These are phyloP conservation scores for Vicia villosa DNA, from an alignment of 306 rosid genomes.

Conservation along the genomic window DNA sequence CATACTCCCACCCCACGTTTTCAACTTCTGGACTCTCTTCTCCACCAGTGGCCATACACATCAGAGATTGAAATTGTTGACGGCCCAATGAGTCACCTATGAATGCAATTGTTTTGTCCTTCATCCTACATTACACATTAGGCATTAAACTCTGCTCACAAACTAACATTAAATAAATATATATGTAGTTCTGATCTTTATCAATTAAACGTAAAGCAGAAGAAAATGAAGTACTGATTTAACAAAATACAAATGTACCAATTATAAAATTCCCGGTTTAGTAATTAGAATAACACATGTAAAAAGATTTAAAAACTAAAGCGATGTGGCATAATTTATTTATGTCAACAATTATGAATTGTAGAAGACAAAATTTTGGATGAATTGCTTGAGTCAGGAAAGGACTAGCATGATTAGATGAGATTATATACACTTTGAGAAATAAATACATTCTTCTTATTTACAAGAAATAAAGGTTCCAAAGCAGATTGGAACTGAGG, in stretches of 20 bases:
- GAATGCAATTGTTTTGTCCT: slow-evolving; percentile 85
- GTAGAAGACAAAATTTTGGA: neutral
- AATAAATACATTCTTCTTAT: neutral
- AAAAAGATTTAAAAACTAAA: slow-evolving; percentile 5
- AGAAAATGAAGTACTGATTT: slow-evolving; percentile 17
- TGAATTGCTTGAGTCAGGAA: neutral
- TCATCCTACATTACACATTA: slow-evolving; percentile 66
- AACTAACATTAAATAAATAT: slow-evolving; percentile 17
- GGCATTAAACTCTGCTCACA: slow-evolving; percentile 41
- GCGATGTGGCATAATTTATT: neutral
- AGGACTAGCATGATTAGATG: neutral
- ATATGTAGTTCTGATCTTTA: neutral
- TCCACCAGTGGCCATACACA: slow-evolving; percentile 90
- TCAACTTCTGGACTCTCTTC: slow-evolving; percentile 64
- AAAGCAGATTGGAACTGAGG: neutral
- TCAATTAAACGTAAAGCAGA: slow-evolving; percentile 18
- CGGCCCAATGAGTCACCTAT: slow-evolving; percentile 90
- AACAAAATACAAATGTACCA: slow-evolving; percentile 15
- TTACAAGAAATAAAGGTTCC: slow-evolving; percentile 1
- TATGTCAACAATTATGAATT: neutral
- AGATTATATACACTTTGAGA: neutral
- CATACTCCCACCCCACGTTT: slow-evolving; percentile 76
- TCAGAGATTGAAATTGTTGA: slow-evolving; percentile 91
- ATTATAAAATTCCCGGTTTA: slow-evolving; percentile 4
- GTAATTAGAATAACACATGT: neutral